Evolutionary conservation across 352 stramenopile genomes (phyloP).

Genomic region (Globisporangium cylindrosporum): DNA sequence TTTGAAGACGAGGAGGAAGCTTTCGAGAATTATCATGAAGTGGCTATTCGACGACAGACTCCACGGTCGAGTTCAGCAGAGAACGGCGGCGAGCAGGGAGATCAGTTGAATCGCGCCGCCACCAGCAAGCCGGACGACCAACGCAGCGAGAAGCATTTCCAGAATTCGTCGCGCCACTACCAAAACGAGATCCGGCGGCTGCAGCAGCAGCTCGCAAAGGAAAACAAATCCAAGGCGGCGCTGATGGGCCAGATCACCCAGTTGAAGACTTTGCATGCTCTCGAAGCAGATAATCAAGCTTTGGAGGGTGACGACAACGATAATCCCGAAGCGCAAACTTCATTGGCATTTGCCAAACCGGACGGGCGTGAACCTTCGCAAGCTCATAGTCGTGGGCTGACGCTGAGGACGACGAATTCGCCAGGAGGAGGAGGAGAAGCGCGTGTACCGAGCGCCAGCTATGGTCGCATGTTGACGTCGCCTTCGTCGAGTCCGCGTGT

Average conservation of each 20-base stretch:
- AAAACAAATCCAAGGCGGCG: constrained; percentile 41
- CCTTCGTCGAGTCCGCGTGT: constrained; percentile 21
- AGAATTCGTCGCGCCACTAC: constrained; percentile 49
- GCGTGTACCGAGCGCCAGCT: background rate
- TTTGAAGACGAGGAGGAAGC: constrained; percentile 39
- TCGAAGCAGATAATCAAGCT: constrained; percentile 3
- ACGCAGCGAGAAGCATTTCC: constrained; percentile 21
- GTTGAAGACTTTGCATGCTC: constrained; percentile 9
- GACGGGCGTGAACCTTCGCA: background rate
- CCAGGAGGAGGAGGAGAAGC: background rate
- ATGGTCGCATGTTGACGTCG: constrained; percentile 8
- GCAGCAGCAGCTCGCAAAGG: constrained; percentile 52
- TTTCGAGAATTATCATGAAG: constrained; percentile 31
- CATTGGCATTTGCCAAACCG: background rate
- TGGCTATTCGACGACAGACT: constrained; percentile 19
- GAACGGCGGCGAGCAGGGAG: background rate
- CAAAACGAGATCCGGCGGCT: constrained; percentile 70
- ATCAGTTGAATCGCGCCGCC: background rate
- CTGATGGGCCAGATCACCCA: constrained; percentile 50
- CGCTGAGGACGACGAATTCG: background rate
- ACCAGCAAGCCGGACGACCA: constrained; percentile 2
- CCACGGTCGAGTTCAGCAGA: background rate
- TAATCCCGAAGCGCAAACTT: background rate
- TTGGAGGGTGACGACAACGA: background rate
- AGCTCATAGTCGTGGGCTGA: background rate